A percentile compares a stretch with the other conserved stretches of the same genome.
phyloP scores from a whole-genome alignment of 768 basidiomycete genomes.

The Phaeotremella skinneri region DNA sequence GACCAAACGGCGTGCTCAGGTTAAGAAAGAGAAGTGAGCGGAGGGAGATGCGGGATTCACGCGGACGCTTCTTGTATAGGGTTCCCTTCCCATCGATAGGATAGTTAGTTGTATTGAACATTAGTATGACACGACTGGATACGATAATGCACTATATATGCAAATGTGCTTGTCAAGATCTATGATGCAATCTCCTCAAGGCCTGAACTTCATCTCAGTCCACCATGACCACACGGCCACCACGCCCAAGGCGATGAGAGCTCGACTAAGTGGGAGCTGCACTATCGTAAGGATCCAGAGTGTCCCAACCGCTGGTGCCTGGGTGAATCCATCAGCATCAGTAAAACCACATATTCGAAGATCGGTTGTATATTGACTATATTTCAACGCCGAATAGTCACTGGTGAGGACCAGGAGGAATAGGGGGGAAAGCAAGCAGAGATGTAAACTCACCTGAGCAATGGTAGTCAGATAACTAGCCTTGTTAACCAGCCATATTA shows the following conservation, averaged over 20 bases:
- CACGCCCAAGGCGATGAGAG: conserved; percentile 27
- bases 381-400: no score
- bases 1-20: background rate
- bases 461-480: conserved; percentile 42
- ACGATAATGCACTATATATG: no score
- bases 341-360: background rate
- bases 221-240: conserved; percentile 43
- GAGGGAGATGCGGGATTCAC: background rate
- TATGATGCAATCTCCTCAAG: conserved; percentile 22
- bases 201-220: conserved; percentile 37
- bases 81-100: background rate
- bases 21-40: background rate
- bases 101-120: background rate
- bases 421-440: background rate
- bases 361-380: background rate
- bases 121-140: no score
- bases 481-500: conserved; percentile 50
- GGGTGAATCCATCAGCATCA: background rate
- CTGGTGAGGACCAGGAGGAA: background rate
- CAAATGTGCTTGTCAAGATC: background rate
- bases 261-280: conserved; percentile 43
- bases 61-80: background rate
- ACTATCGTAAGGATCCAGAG: conserved; percentile 50
- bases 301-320: conserved; percentile 50
- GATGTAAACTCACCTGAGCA: conserved; percentile 33